Evolutionary conservation across 345 rosid genomes (phyloP), one percentile per base, ranked within the genome.

Genomic region (Toxicodendron radicans): DNA sequence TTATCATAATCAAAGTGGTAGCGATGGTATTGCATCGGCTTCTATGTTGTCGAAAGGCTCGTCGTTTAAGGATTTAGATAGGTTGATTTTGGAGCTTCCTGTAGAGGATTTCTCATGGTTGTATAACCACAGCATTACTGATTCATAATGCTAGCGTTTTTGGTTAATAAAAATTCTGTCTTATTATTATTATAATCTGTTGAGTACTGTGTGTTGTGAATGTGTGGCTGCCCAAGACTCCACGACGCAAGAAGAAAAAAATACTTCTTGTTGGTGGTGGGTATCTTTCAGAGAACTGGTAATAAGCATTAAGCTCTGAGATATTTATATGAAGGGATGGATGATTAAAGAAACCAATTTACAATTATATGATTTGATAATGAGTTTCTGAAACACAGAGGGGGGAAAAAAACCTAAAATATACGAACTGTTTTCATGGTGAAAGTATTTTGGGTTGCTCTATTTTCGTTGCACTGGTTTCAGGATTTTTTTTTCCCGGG

Each of bases 31-130:
- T 11, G 48, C 49, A 46, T 46, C n/a, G 5, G 78, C 59, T 60
- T 56, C 72, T 38, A 57, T 27, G 76, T 46, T 81, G 41, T 46
- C 72, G 5, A 79, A 73, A 52, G 80, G 79, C 33, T 14, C 72
- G 72, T 69, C 79, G 38, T 83, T 75, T 43, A 79, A 77, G 51
- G 83, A 83, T 32, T 49, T 77, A 75, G 86, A 83, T 35, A 27
- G 71, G 24, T 54, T 79, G 82, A 75, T 77, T 21, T 2, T 56
- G 64, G 86, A 83, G 82, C 35, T 71, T 48, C 82, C 85, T 59
- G 7, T 66, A 75, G 86, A 81, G 54, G 84, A 82, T 24, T 71
- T 70, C 63, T 62, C 45, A 24, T 68, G 76, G 51, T 23, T 79
- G 75, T 79, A 77, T 73, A 32, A 54, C 6, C 52, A 67, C 10